Conservation (phyloP, 2,329 filamentous ascomycete species). For the Davidsoniella virescens region DNA sequence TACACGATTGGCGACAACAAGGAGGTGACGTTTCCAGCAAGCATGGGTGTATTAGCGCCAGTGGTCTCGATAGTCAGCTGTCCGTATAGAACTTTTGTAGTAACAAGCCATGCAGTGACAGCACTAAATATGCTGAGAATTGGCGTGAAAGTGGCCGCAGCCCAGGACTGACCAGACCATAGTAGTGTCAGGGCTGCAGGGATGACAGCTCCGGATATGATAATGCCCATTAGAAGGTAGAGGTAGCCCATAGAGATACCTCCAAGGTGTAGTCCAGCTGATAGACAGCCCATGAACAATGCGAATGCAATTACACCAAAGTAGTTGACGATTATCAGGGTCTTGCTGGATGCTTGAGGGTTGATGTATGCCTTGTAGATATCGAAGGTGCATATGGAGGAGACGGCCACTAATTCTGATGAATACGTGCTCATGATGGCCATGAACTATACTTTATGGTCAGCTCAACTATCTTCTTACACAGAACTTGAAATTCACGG, state of each 20-base stretch:
- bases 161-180: constrained; percentile 46
- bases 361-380: constrained; percentile 73
- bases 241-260: no score
- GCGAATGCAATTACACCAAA: constrained; percentile 29
- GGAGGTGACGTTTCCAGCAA: constrained; percentile 64
- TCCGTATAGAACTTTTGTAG: no score
- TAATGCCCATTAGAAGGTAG: no score
- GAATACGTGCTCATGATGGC: constrained; percentile 65
- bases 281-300: no score
- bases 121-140: constrained; percentile 19
- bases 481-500: no score
- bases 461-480: constrained; percentile 25
- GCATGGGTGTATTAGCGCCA: constrained; percentile 51
- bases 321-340: constrained; percentile 57
- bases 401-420: constrained; percentile 64
- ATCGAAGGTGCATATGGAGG: constrained; percentile 65
- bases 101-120: no score
- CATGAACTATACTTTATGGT: constrained; percentile 30
- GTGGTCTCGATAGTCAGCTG: no score
- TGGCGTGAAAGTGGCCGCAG: constrained; percentile 52
- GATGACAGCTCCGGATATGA: constrained; percentile 54
- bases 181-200: constrained; percentile 58
- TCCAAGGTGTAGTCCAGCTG: no score
- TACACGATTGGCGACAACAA: constrained; percentile 56
- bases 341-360: constrained; percentile 49